Base-by-base conservation (phyloP, 2,329 filamentous ascomycete genomes). In the Alternaria tenuissima region DNA sequence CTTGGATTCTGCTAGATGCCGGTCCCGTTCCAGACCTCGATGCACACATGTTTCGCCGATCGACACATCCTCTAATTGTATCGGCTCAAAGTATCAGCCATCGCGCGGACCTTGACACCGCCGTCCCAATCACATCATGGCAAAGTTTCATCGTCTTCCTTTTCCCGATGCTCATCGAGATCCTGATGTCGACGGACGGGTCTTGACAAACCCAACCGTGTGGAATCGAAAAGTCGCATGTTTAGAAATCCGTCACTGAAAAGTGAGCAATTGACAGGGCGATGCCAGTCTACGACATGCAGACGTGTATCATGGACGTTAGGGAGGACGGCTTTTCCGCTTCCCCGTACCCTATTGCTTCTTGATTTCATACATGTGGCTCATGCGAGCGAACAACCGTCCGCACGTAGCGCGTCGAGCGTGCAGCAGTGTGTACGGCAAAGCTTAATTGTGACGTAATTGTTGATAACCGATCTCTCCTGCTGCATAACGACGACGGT, bases 1-100 rank as follows among this genome's bases (percentile, higher is more conserved):
- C 53, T 56, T 39, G 47, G 51, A 52, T 57, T 56, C 59, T 64
- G 59, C 59, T 43, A 64, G 43, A 46, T 61, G 57, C 60, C 62
- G 60, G 58, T 44, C 49, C 62, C 59, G 57, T 43, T 41, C 57
- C 57, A 57, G 49, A 48, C 44, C 30, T 53, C 65, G 63, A 67
- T 67, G 54, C 58, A 43, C 56, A 24, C 44, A 47, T 52, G 54
- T 57, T 58, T 56, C 32, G 60, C 55, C 65, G 65, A 67, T 67
- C 63, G 38, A 57, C 55, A 55, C 42, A 42, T 34, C 36, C 47
- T 43, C 39, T 55, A 43, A 57, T 47, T 61, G 49, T 52, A 55
- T 52, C 53, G 52, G 53, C 38, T 48, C 52, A 44, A 59, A 48
- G 57, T 47, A 51, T 44, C 52, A 44, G 47, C 22, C 32, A 28